Conservation (phyloP, 2,329 filamentous ascomycete genomes). For the Metarhizium anisopliae region DNA sequence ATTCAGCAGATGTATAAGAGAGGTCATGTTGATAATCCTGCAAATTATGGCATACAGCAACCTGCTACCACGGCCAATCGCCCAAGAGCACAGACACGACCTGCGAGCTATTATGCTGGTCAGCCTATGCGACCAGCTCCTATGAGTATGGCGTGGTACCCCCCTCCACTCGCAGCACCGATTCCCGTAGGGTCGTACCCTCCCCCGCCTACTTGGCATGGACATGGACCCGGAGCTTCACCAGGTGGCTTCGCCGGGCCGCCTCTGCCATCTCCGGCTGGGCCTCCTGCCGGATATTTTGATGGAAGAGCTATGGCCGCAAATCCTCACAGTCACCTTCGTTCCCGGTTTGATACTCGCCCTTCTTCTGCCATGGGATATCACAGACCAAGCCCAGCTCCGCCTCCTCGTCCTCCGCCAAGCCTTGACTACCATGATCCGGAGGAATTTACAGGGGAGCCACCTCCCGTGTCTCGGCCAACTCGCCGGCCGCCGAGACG, state of each 20-base stretch:
- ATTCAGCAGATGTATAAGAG: conserved; percentile 22
- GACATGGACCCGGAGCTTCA: conserved; percentile 12
- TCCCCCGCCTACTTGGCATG: conserved; percentile 18
- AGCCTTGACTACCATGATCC: conserved; percentile 21
- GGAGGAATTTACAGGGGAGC: conserved; percentile 33
- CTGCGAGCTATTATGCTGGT: conserved; percentile 27
- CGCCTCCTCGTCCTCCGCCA: conserved; percentile 1
- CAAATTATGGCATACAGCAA: conserved; percentile 27
- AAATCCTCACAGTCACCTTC: conserved; percentile 20
- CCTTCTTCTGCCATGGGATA: conserved; percentile 33
- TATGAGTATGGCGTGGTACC: conserved; percentile 17
- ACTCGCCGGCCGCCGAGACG: conserved; percentile 35
- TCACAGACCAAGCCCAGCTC: conserved; percentile 9
- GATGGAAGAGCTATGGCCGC: conserved; percentile 10
- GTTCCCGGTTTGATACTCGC: conserved; percentile 24
- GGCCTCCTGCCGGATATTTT: conserved; percentile 21
- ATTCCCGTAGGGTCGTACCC: conserved; percentile 22
- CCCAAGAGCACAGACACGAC: conserved; percentile 24
- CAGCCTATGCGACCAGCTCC: conserved; percentile 18
- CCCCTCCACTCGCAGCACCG: conserved; percentile 13
- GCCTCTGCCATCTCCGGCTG: conserved; percentile 19
- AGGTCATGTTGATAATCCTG: conserved; percentile 24
- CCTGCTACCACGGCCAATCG: conserved; percentile 21
- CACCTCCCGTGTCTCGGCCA: conserved; percentile 21
- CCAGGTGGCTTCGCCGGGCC: conserved; percentile 15